phyloP scores from a whole-genome alignment of 441 rosid species.

The Mallotus repandus region DNA sequence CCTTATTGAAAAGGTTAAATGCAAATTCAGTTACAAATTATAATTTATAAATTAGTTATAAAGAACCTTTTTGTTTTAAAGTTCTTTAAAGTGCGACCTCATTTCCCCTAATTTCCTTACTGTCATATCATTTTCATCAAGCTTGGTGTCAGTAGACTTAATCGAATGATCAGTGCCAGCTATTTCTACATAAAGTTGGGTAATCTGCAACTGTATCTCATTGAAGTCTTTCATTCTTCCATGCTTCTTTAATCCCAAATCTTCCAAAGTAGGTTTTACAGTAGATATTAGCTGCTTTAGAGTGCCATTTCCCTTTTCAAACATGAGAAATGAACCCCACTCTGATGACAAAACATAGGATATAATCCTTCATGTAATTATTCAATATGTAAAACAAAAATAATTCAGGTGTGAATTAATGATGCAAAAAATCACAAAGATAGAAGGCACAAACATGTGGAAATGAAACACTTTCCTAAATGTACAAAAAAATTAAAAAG shows the following conservation, averaged over 20 bases:
- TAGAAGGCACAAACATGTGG: constrained; percentile 43
- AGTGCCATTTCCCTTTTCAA: constrained; percentile 61
- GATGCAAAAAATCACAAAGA: not conserved
- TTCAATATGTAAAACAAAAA: not conserved
- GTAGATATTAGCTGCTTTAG: constrained; percentile 61
- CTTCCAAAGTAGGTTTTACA: constrained; percentile 52
- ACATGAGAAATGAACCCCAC: constrained; percentile 15
- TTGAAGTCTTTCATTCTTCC: too few relatives aligned
- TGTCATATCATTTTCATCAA: constrained; percentile 64
- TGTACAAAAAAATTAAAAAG: too few relatives aligned
- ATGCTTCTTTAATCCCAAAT: constrained; percentile 50
- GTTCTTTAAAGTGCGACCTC: constrained; percentile 63
- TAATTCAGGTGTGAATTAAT: not conserved
- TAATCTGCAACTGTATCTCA: constrained; percentile 49
- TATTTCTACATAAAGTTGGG: constrained; percentile 57
- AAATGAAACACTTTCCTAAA: constrained; percentile 46
- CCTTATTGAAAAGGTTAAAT: too few relatives aligned
- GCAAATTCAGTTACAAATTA: not conserved
- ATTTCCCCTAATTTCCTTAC: constrained; percentile 60
- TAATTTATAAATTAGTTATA: not conserved
- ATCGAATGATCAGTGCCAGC: constrained; percentile 43
- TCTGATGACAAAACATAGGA: constrained; percentile 1
- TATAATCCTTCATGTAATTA: not conserved
- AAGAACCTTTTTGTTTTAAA: constrained; percentile 73
- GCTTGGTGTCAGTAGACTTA: constrained; percentile 31